Evolutionary conservation across 179 eudicot species (phyloP).

Genomic region (Spinacia oleracea): DNA sequence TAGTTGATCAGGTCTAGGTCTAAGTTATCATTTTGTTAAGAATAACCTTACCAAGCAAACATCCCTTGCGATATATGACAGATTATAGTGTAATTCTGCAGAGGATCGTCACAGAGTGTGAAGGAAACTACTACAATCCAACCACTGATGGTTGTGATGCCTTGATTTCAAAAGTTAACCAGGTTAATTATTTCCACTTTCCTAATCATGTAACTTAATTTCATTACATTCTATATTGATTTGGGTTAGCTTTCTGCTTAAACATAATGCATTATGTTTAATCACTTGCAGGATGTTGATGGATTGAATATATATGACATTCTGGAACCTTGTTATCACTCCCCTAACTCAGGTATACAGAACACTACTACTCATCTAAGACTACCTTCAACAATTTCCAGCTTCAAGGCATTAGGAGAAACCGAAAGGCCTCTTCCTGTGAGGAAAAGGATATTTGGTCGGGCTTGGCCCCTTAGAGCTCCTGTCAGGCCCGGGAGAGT

Average conservation of each 20-base stretch:
- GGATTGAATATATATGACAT: conserved; percentile 79
- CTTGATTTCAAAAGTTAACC: conserved; percentile 55
- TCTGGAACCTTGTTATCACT: conserved; percentile 90
- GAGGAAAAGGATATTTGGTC: conserved; percentile 92
- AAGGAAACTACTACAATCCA: conserved; percentile 62
- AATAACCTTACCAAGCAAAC: neutral
- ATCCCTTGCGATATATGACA: neutral
- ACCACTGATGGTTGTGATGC: conserved; percentile 40
- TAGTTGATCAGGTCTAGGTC: no score
- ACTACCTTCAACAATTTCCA: conserved; percentile 42
- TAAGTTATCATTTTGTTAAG: neutral
- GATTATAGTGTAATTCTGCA: conserved; percentile 33
- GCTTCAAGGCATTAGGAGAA: conserved; percentile 80
- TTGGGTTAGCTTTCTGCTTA: neutral
- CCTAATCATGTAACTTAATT: neutral
- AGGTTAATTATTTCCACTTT: conserved; percentile 41
- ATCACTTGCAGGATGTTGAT: conserved; percentile 46
- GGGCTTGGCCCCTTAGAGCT: conserved; percentile 96
- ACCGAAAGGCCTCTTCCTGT: conserved; percentile 82
- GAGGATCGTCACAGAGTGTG: conserved; percentile 50
- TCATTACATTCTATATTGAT: neutral
- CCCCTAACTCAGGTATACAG: conserved; percentile 27
- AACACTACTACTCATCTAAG: conserved; percentile 30
- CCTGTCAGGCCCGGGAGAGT: conserved; percentile 81
- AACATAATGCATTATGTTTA: neutral